Evolutionary conservation across 2,329 filamentous ascomycete genomes (phyloP), one percentile per base, ranked within the genome.

Genomic region (Penicillium polonicum): DNA sequence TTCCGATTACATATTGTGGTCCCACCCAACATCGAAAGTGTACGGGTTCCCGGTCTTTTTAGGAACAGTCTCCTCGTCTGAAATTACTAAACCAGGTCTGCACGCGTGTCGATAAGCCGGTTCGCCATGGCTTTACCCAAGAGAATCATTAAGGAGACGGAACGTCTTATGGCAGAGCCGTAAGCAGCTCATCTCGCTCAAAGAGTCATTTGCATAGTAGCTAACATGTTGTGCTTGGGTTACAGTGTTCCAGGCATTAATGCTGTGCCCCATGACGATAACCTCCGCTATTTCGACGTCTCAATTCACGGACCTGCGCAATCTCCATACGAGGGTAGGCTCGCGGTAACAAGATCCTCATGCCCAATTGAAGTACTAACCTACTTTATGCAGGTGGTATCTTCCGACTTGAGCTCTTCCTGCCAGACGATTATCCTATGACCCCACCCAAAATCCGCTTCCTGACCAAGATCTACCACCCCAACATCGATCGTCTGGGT

Each of bases 361-460:
- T 61, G 5, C 12, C 12, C 42, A 36, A 31, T 48, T 59, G 43
- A 49, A 59, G 45, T 21, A 55, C 56, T 35, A 55, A 55, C 39
- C 21, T 31, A 13, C 39, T 44, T 45, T 42, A 55, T 60, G 12
- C 70, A 86, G 86, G 85, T 61, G 94, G 95, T 48, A 84, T 96
- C 63, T 99, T 99, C 83, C 93, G 95, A 78, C 88, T 97, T 61
- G 94, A 99, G 77, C 86, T 99, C 21, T 99, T 99, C 76, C 84
- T 99, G 25, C 95, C 95, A 44, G 94, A 99, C 72, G 94, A 99
- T 80, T 99, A 99, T 75, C 94, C 94, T 42, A 99, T 99, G 94
- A 96, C 92, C 35, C 93, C 94, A 53, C 94, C 94, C 45, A 97
- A 97, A 82, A 97, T 99, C 72, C 90, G 94, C 55, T 99, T 99